Evolutionary conservation across 164 flowering plant species (phyloP).

Genomic region (Umbilicus rupestris): DNA sequence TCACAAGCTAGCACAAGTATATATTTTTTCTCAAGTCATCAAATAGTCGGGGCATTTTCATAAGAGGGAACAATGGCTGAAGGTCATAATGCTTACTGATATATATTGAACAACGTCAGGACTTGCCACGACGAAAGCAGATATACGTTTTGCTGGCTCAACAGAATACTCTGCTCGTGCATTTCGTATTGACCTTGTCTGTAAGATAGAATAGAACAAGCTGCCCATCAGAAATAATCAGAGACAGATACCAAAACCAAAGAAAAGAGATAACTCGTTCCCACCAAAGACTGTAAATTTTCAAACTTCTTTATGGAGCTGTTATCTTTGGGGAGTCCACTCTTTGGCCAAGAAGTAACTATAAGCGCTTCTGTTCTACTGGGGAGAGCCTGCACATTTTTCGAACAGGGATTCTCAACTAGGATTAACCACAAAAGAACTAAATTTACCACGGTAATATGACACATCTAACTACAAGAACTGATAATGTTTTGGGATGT

Average conservation of each 20-base stretch:
- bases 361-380: conserved; percentile 64
- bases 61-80: too few species aligned
- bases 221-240: conserved; percentile 2
- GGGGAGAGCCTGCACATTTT: conserved; percentile 60
- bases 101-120: conserved; percentile 58
- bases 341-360: conserved; percentile 69
- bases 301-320: conserved; percentile 63
- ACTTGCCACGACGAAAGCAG: conserved; percentile 77
- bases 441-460: neutral
- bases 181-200: conserved; percentile 85
- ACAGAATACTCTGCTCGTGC: conserved; percentile 94
- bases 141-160: conserved; percentile 83
- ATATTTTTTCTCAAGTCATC: neutral
- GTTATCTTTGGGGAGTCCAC: conserved; percentile 52
- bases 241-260: neutral
- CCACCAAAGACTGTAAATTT: conserved; percentile 80
- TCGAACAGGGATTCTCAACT: too few species aligned
- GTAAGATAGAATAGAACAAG: neutral
- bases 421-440: neutral
- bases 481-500: neutral
- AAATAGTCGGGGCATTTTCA: neutral
- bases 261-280: conserved; percentile 13
- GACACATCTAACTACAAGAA: neutral
- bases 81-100: conserved; percentile 39
- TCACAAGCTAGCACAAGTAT: neutral